Evolutionary conservation across 257 asterid species (phyloP), one percentile per base, ranked within the genome.

Genomic region (Verbascum thapsus): DNA sequence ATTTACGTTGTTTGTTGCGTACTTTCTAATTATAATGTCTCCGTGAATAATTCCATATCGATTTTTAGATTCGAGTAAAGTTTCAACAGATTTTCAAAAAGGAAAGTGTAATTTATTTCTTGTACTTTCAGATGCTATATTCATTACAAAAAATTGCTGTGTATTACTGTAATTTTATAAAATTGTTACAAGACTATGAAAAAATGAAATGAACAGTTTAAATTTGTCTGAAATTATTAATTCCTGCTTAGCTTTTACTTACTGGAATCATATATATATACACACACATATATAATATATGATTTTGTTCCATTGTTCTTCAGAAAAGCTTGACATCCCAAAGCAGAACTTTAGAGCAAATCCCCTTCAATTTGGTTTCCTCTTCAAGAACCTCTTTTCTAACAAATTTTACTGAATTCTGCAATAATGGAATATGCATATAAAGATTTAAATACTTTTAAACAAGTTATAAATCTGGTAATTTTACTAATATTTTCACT

Each of bases 341-440:
- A 6, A 86, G 51, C 67, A 91, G 39, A 74, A 88, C 70, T 77
- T 70, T 84, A 16, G 95, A 86, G 81, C 96, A 91, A 63, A 91
- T 76, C 23, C 94, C 98, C 78, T 80, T 89, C 74, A 91, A 75
- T 61, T 82, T 87, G 3, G 95, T 79, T 63, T 88, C 96, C 69
- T 88, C 98, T 74, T 91, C 95, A 67, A 88, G 91, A 55, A 86
- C 90, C 64, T 88, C 98, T 18, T 91, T 82, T 64, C 81, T 85
- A 57, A 91, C 87, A 70, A 81, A 86, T 54, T 82, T 82, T 26
- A 88, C 74, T 39, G 96, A 80, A 70, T 86, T 87, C 98, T 91
- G 88, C 72, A 43, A 1, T 26, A 5, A 26, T n/a, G 32, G 32
- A 26, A 26, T 26, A 26, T 26, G 32, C 32, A 26, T 26, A 26